Evolutionary conservation across 1,284 basidiomycete genomes (phyloP), one percentile per base, ranked within the genome.

Genomic region (Pisolithus thermaeus): DNA sequence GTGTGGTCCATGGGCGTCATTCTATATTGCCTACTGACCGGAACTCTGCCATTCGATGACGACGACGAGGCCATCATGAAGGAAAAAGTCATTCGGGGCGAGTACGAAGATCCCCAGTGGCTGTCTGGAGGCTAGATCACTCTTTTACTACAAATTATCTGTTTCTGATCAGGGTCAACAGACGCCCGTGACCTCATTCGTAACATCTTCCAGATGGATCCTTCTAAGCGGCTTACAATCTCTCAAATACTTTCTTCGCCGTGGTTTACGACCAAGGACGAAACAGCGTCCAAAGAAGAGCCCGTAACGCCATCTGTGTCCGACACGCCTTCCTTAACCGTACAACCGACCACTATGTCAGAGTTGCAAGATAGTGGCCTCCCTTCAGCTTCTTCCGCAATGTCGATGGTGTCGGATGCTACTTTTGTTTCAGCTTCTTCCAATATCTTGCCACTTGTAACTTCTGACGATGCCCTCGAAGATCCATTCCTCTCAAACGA

Each of bases 1-100:
- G 78, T 97, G 27, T 99, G 96, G 96, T 98, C 97, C 0, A 76
- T 98, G 32, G 96, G 96, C 3, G 81, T 99, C 55, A 98, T 99
- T 50, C 76, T 99, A 8, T 97, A 96, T 67, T 90, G 87, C n/a
- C 79, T 98, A 14, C 76, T 98, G 36, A 95, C 92, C 0, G 96
- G 96, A 1, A 91, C 89, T 4, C 73, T 98, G n/a, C 96, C 96
- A 0, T 98, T 98, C 61, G 96, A 98, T 61, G 92, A 98, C 61
- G 97, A 99, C 55, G 88, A 98, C 64, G 97, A 99, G 70, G 72
- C 76, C 35, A 66, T 89, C 32, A 98, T 98, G 93, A 88, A 88
- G 59, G 74, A 80, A 47, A 88, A 91, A 67, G 92, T 99, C 57
- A 82, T 93, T 51, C 75, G 83, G 55, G 92, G 90, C n/a, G 82